A percentile compares a stretch with the other conserved stretches of the same genome.
These are phyloP conservation scores for Floccularia luteovirens DNA, from an alignment of 768 basidiomycete genomes.

Conservation along the genomic window DNA sequence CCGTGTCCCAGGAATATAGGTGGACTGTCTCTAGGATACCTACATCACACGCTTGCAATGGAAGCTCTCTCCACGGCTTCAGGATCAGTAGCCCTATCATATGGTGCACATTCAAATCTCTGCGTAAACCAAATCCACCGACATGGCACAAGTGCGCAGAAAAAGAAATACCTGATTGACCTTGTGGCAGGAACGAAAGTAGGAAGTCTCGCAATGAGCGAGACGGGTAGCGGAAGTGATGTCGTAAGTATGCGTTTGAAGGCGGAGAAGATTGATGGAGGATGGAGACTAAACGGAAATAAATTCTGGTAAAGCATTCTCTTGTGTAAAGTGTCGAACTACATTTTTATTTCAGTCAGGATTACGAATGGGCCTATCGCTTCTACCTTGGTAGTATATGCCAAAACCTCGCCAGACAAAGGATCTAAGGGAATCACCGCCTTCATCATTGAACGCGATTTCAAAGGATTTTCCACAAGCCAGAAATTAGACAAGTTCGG, in stretches of 20 bases:
- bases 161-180: slow-evolving; percentile 76
- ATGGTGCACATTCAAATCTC: slow-evolving; percentile 88
- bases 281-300: slow-evolving; percentile 79
- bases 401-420: slow-evolving; percentile 72
- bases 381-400: slow-evolving; percentile 89
- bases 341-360: slow-evolving; percentile 36
- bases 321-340: not conserved
- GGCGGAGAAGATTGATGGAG: slow-evolving; percentile 70
- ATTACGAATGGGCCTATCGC: slow-evolving; percentile 93
- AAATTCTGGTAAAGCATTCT: slow-evolving; percentile 74
- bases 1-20: slow-evolving; percentile 73
- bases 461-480: slow-evolving; percentile 80
- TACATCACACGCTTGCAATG: slow-evolving; percentile 89
- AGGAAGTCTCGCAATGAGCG: slow-evolving; percentile 92
- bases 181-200: slow-evolving; percentile 77
- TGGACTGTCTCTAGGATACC: slow-evolving; percentile 79
- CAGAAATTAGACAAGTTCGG: slow-evolving; percentile 94
- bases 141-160: slow-evolving; percentile 79
- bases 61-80: slow-evolving; percentile 89
- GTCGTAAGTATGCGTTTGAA: slow-evolving; percentile 90
- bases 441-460: slow-evolving; percentile 81
- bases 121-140: slow-evolving; percentile 83
- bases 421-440: slow-evolving; percentile 88
- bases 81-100: slow-evolving; percentile 87
- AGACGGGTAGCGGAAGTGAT: slow-evolving; percentile 87